These are phyloP conservation scores for Aureobasidium sp. DNA, from an alignment of 2,329 filamentous ascomycete species.

Conservation along the genomic window DNA sequence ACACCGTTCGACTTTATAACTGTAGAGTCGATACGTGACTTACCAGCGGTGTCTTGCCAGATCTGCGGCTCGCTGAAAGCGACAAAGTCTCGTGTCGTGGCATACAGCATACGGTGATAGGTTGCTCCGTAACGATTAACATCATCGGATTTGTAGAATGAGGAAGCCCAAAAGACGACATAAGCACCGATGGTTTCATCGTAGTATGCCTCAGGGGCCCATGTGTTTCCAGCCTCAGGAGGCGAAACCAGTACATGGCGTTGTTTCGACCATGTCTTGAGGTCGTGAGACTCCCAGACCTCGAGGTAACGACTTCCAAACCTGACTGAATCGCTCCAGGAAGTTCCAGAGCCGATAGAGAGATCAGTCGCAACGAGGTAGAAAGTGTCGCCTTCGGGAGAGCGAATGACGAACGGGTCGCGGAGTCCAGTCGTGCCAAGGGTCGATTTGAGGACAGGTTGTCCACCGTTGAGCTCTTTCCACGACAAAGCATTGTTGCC, in stretches of 20 bases:
- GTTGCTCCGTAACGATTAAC: conserved; percentile 33
- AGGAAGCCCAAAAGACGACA: conserved; percentile 40
- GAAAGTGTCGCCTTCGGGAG: conserved; percentile 42
- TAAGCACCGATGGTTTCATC: conserved; percentile 37
- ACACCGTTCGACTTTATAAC: conserved; percentile 35
- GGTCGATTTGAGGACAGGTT: conserved; percentile 39
- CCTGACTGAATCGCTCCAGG: conserved; percentile 41
- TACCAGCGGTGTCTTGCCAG: conserved; percentile 46
- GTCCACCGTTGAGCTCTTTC: conserved; percentile 41
- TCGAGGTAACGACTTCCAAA: conserved; percentile 43
- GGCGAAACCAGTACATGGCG: conserved; percentile 43
- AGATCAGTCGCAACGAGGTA: conserved; percentile 46
- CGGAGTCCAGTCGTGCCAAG: conserved; percentile 42
- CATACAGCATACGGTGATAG: conserved; percentile 47
- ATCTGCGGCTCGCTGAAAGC: conserved; percentile 40
- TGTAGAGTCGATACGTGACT: conserved; percentile 45
- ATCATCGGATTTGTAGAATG: conserved; percentile 37
- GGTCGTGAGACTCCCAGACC: conserved; percentile 45
- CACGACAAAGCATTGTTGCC: conserved; percentile 46
- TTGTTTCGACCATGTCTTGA: conserved; percentile 44
- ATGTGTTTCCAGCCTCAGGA: conserved; percentile 43
- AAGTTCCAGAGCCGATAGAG: conserved; percentile 46
- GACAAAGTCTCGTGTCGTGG: conserved; percentile 42
- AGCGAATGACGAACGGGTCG: conserved; percentile 46
- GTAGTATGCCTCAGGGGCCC: conserved; percentile 46